A percentile compares a stretch with the other conserved stretches of the same genome.
Conservation (phyloP, 106 monocot genomes). For the Cymbidium sinense region DNA sequence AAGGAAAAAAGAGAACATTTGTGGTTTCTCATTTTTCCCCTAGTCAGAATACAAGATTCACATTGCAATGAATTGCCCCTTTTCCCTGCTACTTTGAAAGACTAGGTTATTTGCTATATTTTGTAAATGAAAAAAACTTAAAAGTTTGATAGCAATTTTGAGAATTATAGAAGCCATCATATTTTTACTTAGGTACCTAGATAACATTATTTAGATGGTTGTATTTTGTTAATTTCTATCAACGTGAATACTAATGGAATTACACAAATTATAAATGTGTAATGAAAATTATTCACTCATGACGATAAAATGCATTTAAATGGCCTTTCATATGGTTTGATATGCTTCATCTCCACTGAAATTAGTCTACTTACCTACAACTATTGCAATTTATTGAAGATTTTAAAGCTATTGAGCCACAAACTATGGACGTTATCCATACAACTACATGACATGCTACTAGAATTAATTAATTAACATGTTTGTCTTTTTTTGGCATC, state of each 20-base stretch:
- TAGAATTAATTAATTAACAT: background rate
- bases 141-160: background rate
- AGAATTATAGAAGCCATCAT: background rate
- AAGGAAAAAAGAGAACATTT: background rate
- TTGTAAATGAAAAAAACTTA: background rate
- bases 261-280: background rate
- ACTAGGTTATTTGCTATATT: background rate
- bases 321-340: background rate
- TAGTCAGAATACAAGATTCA: too few relatives aligned
- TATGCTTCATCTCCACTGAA: background rate
- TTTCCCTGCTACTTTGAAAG: background rate
- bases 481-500: background rate
- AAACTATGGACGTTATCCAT: too few relatives aligned
- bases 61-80: too few relatives aligned
- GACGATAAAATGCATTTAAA: background rate
- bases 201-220: background rate
- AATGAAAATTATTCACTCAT: background rate
- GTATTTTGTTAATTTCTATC: constrained; percentile 1
- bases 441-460: background rate
- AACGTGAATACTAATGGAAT: background rate
- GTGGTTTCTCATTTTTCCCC: background rate
- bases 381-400: background rate
- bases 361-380: background rate
- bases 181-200: background rate
- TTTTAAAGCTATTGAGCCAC: background rate